Base-by-base conservation (phyloP, 441 rosid genomes). In the Isatis lusitanica region DNA sequence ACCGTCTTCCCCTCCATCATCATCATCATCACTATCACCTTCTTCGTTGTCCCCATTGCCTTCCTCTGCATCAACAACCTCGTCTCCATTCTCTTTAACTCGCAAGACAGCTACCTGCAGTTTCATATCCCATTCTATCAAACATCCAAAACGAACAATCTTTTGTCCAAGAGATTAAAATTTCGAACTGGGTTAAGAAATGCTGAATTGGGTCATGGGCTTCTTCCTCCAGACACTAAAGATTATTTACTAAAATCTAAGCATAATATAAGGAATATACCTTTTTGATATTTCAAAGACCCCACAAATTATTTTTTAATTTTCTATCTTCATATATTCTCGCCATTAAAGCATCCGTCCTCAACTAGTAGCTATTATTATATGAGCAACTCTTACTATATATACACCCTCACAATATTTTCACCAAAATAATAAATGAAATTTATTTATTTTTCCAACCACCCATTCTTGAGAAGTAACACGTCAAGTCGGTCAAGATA, bases 31-130 rank as follows among this genome's bases (percentile, higher is more conserved):
- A 36, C 1, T 59, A 61, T 35, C 84, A 1, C 31, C 85, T 0
- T 78, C 81, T 1, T 73, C 81, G 0, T 67, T 86, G 33, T 66
- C 57, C 17, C 24, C 90, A 9, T 84, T 83, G 8, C 81, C 88
- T 64, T 78, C 92, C 64, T 74, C 88, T 10, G 86, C 97, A 79
- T 88, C 97, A 31, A 38, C 71, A 42, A 70, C 79, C 73, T 75
- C 26, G 30, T 33, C 31, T 15, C 63, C 56, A 18, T 68, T 64
- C 44, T 36, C 79, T 26, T 10, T 17, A 52, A 62, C 59, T 44
- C 78, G 74, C 66, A 76, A 63, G 53, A 42, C 63, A 15, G 74
- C 77, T 2, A 80, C 67, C 64, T 72, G 48, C 30, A 50, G 15
- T 8, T 39, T 66, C 67, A 66, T 15, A 35, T 24, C 40, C 6